These are phyloP conservation scores for Candida chilensis DNA, from an alignment of 805 yeast genomes.

Conservation along the genomic window DNA sequence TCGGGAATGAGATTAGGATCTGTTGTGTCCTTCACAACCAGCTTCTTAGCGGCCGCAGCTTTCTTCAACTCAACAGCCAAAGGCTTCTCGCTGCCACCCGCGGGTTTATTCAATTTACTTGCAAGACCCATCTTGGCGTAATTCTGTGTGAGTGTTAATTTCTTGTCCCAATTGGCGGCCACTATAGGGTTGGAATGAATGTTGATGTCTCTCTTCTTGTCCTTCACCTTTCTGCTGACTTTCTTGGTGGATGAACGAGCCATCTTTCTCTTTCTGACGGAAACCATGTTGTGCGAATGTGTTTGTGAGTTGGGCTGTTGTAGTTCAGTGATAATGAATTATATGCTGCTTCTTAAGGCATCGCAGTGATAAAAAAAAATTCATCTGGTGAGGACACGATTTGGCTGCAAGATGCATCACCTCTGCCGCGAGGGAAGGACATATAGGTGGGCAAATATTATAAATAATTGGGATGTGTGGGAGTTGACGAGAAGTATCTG, in stretches of 20 bases:
- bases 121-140: constrained; percentile 75
- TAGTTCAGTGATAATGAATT: not conserved
- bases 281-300: constrained; percentile 50
- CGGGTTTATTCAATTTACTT: constrained; percentile 51
- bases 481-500: too few relatives aligned
- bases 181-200: constrained; percentile 72
- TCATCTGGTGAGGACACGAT: too few relatives aligned
- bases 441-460: too few relatives aligned
- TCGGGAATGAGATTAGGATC: constrained; percentile 58
- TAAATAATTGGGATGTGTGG: too few relatives aligned
- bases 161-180: constrained; percentile 85
- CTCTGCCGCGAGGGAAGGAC: too few relatives aligned
- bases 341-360: too few relatives aligned
- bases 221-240: constrained; percentile 62
- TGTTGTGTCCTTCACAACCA: constrained; percentile 28
- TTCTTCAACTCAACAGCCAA: constrained; percentile 26
- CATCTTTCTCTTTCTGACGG: constrained; percentile 84
- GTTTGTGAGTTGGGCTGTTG: not conserved
- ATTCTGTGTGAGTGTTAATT: constrained; percentile 75
- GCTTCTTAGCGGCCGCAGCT: too few relatives aligned
- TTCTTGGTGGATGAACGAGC: constrained; percentile 62
- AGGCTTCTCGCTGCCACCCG: constrained; percentile 77
- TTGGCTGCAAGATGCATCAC: too few relatives aligned
- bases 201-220: constrained; percentile 57
- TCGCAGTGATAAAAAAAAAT: too few relatives aligned